These are phyloP conservation scores for Dendrostoma leiphaemia DNA, from an alignment of 2,329 filamentous ascomycete genomes.

Conservation along the genomic window DNA sequence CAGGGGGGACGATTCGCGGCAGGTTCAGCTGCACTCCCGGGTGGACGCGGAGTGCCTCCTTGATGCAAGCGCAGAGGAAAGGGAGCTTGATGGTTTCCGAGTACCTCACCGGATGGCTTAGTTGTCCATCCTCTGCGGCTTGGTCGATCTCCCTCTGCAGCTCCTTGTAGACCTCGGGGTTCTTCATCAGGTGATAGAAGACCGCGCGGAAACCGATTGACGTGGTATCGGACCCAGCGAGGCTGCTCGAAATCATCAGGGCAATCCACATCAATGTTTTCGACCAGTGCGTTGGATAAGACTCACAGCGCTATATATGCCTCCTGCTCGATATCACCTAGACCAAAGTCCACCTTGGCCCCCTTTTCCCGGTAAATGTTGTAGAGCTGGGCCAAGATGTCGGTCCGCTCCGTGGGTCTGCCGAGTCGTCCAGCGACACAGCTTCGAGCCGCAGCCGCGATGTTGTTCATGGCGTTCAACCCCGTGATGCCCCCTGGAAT, in stretches of 20 bases:
- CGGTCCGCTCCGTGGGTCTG: too few species aligned
- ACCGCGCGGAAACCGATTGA: conserved; percentile 59
- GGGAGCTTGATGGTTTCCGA: conserved; percentile 51
- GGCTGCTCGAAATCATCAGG: conserved; percentile 20
- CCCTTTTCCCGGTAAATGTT: too few species aligned
- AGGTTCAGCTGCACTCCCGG: conserved; percentile 25
- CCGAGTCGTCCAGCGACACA: too few species aligned
- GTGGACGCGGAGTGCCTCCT: conserved; percentile 3
- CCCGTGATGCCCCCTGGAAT: too few species aligned
- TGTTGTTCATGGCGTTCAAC: too few species aligned
- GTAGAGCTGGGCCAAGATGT: too few species aligned
- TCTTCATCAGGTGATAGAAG: conserved; percentile 60
- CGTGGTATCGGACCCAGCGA: conserved; percentile 60
- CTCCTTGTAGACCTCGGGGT: conserved; percentile 45
- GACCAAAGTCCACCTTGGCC: too few species aligned
- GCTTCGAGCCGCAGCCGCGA: too few species aligned
- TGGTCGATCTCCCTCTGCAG: conserved; percentile 54
- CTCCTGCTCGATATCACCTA: too few species aligned
- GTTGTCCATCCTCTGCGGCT: conserved; percentile 23
- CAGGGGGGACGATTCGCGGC: conserved; percentile 22
- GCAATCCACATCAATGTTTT: not conserved
- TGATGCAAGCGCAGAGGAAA: conserved; percentile 48
- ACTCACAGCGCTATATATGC: not conserved
- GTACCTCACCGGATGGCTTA: conserved; percentile 38
- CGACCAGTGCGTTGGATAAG: not conserved